Percentiles rank a stretch among this genome's conserved stretches.
Conservation (phyloP, 768 basidiomycete species). For the Strobilomyces confusus region DNA sequence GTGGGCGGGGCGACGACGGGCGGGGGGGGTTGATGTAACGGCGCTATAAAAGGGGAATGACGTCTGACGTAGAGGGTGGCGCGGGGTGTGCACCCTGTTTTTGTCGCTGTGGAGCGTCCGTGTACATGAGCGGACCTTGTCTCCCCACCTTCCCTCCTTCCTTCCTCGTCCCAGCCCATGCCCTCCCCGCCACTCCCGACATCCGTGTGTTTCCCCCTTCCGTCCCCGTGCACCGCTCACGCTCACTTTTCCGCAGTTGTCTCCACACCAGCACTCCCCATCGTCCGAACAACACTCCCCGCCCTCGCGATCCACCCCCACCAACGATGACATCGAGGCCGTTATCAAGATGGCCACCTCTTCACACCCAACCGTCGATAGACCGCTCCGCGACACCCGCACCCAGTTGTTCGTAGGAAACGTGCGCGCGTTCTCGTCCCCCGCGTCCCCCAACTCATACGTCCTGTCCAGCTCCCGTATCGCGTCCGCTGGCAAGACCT, state of each 20-base stretch:
- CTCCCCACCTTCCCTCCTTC: conserved; percentile 8
- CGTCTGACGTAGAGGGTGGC: conserved; percentile 32
- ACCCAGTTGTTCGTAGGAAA: conserved; percentile 97
- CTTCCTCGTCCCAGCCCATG: conserved; percentile 12
- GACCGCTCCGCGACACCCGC: conserved; percentile 73
- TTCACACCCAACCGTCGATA: conserved; percentile 48
- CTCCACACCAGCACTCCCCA: not conserved
- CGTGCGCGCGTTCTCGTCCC: conserved; percentile 43
- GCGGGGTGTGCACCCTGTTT: conserved; percentile 33
- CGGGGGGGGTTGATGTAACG: conserved; percentile 3
- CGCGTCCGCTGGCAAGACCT: conserved; percentile 99
- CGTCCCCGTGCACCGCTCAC: not conserved
- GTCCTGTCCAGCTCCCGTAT: conserved; percentile 77
- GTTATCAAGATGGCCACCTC: conserved; percentile 90
- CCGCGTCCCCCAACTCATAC: not conserved
- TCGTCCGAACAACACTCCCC: conserved; percentile 7
- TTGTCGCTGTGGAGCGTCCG: conserved; percentile 32
- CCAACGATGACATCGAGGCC: conserved; percentile 87
- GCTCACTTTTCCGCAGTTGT: conserved; percentile 11
- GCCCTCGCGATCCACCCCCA: conserved; percentile 34
- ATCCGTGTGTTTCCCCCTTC: not conserved
- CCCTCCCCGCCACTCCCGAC: conserved; percentile 1
- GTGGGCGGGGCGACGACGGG: conserved; percentile 2
- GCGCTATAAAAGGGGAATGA: conserved; percentile 23
- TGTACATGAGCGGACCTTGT: conserved; percentile 25